These are phyloP conservation scores for Smithsoniella earleae DNA, from an alignment of 163 green algal genomes.

Conservation along the genomic window DNA sequence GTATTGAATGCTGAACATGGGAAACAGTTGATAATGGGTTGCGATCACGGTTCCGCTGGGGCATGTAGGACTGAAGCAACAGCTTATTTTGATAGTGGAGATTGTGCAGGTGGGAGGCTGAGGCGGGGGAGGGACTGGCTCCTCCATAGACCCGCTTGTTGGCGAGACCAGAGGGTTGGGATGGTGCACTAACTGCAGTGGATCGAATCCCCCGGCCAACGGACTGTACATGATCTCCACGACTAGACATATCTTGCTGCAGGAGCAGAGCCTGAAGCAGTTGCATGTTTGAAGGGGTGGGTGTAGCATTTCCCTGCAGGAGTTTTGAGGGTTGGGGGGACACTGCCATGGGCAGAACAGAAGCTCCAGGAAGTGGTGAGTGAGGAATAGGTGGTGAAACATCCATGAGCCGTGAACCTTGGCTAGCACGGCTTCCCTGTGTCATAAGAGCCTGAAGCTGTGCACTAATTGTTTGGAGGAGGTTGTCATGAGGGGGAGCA, in stretches of 20 bases:
- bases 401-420: not conserved
- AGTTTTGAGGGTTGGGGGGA: not conserved
- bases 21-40: too few relatives aligned
- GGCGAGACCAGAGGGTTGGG: not conserved
- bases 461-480: slow-evolving; percentile 9
- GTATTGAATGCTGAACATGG: too few relatives aligned
- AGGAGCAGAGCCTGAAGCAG: not conserved
- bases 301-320: not conserved
- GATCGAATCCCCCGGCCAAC: not conserved
- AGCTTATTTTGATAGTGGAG: too few relatives aligned
- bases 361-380: not conserved
- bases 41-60: too few relatives aligned
- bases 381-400: not conserved
- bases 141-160: too few relatives aligned
- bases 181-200: not conserved
- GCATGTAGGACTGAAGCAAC: too few relatives aligned
- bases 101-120: too few relatives aligned
- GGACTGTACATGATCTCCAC: not conserved
- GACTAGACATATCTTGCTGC: not conserved
- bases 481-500: not conserved
- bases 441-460: slow-evolving; percentile 27
- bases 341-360: not conserved
- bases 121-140: not conserved
- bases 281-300: not conserved
- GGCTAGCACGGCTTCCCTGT: not conserved